Conservation (phyloP, 768 basidiomycete genomes). For the Termitomyces heimii region DNA sequence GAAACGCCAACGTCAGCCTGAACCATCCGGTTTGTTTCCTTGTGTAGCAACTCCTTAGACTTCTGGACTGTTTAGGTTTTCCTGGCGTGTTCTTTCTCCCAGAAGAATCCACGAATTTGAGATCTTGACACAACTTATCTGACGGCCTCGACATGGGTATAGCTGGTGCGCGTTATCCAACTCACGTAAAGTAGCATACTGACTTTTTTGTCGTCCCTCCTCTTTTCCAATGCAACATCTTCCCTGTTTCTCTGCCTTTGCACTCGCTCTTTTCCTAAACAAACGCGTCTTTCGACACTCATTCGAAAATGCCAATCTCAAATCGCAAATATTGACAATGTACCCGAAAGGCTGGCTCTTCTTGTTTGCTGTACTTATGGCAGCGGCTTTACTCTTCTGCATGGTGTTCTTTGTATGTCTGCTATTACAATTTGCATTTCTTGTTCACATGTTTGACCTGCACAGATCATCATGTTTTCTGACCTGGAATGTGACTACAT, state of each 20-base stretch:
- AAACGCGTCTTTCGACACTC: neutral
- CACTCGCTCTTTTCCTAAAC: neutral
- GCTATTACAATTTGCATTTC: neutral
- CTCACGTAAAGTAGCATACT: constrained; percentile 7
- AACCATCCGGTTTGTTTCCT: constrained; percentile 5
- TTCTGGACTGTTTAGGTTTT: neutral
- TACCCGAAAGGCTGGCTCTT: constrained; percentile 81
- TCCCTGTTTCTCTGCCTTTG: neutral
- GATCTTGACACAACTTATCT: constrained; percentile 9
- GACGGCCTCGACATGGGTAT: constrained; percentile 31
- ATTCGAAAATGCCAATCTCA: neutral
- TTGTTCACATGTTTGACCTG: neutral
- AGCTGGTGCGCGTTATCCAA: constrained; percentile 28
- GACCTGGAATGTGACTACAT: constrained; percentile 99
- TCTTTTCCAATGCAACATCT: neutral
- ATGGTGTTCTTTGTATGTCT: constrained; percentile 97
- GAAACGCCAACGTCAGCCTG: constrained; percentile 9
- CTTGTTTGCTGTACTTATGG: constrained; percentile 92
- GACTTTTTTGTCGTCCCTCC: constrained; percentile 4
- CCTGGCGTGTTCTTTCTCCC: neutral
- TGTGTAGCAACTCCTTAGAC: constrained; percentile 1
- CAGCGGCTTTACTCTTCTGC: constrained; percentile 92
- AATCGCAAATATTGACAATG: neutral
- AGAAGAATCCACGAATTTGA: constrained; percentile 3
- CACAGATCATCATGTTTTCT: constrained; percentile 99